A percentile compares a stretch with the other conserved stretches of the same genome.
phyloP scores from a whole-genome alignment of 345 rosid species.

The Microthlaspi erraticum region DNA sequence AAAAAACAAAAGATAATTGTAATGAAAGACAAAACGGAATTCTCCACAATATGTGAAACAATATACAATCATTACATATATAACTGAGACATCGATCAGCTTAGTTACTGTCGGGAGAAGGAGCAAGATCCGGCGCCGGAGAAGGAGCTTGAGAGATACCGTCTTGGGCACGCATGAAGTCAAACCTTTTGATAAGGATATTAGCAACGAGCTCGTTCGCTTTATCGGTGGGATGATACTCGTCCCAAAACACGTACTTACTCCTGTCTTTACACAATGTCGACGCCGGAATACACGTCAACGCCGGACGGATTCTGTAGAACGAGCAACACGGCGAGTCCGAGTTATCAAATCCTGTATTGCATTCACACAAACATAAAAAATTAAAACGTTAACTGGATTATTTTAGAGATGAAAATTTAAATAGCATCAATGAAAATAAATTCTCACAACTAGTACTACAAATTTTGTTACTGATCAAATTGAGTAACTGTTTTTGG shows the following conservation, averaged over 20 bases:
- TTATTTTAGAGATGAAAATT: neutral
- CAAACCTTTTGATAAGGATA: slow-evolving; percentile 79
- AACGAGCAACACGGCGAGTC: slow-evolving; percentile 93
- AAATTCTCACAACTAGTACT: neutral
- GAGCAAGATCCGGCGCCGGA: slow-evolving; percentile 54
- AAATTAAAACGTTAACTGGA: neutral
- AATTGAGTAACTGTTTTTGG: too few species aligned
- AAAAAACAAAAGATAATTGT: neutral
- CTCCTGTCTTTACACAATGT: slow-evolving; percentile 81
- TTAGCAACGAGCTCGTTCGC: slow-evolving; percentile 83
- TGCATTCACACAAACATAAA: neutral
- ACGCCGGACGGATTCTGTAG: slow-evolving; percentile 80
- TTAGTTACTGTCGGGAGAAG: slow-evolving; percentile 44
- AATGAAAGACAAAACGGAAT: slow-evolving; percentile 15
- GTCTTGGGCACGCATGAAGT: slow-evolving; percentile 49
- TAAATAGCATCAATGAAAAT: neutral
- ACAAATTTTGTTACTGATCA: too few species aligned
- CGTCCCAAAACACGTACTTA: slow-evolving; percentile 97
- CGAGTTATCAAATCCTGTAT: slow-evolving; percentile 71
- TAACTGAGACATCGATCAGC: neutral
- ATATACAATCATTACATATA: slow-evolving; percentile 21
- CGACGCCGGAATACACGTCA: slow-evolving; percentile 88
- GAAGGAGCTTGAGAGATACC: slow-evolving; percentile 48
- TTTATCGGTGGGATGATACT: slow-evolving; percentile 85
- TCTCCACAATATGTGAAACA: slow-evolving; percentile 30